A percentile compares a stretch with the other conserved stretches of the same genome.
phyloP scores from a whole-genome alignment of 2,329 filamentous ascomycete genomes.

The Cladobotryum mycophilum region DNA sequence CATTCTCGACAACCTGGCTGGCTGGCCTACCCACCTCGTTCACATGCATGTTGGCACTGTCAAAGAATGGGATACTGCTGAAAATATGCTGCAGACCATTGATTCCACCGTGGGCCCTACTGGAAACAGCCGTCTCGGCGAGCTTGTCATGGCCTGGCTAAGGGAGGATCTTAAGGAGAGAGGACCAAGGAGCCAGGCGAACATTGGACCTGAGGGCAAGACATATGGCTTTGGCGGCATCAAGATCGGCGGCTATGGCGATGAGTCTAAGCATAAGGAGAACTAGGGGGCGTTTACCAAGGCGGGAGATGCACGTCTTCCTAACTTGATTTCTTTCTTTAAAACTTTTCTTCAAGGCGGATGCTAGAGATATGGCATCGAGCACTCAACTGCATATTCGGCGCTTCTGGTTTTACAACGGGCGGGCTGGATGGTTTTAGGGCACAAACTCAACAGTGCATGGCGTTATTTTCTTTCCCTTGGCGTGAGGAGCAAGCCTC shows the following conservation, averaged over 20 bases:
- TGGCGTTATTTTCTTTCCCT: conserved; percentile 13
- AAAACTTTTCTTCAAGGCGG: conserved; percentile 3
- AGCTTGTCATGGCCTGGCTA: conserved; percentile 84
- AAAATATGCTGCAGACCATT: conserved; percentile 56
- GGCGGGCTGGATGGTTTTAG: neutral
- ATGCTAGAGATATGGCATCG: neutral
- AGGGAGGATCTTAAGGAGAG: conserved; percentile 70
- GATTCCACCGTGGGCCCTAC: conserved; percentile 29
- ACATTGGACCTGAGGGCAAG: conserved; percentile 54
- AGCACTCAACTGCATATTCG: conserved; percentile 29
- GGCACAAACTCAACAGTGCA: conserved; percentile 21
- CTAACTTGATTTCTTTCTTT: neutral
- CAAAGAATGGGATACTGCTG: conserved; percentile 76
- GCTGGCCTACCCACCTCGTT: conserved; percentile 91
- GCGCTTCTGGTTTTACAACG: conserved; percentile 17
- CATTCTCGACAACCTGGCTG: conserved; percentile 88
- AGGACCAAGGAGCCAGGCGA: conserved; percentile 62
- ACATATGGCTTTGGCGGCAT: conserved; percentile 50
- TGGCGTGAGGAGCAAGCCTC: conserved; percentile 22
- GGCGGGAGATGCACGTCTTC: neutral
- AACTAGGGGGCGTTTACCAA: conserved; percentile 9
- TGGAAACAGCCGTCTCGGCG: conserved; percentile 79
- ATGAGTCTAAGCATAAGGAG: conserved; percentile 41
- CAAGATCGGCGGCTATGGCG: conserved; percentile 49
- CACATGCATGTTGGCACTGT: conserved; percentile 90